Conservation (phyloP, 257 asterid species). For the Solanum acaule region DNA sequence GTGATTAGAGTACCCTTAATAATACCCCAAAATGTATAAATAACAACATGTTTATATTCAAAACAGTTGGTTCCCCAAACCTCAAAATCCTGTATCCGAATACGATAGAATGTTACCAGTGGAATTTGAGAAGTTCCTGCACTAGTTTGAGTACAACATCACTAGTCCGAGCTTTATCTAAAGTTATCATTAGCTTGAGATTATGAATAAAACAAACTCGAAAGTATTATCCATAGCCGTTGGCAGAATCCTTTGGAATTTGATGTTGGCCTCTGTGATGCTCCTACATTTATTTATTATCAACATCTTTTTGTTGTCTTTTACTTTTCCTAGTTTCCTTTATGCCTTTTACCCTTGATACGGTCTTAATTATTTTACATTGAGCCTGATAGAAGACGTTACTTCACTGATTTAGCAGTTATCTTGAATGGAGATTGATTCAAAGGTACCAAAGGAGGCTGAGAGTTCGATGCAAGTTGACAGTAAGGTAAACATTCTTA, state of each 20-base stretch:
- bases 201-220: neutral
- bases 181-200: neutral
- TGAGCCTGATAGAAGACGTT: neutral
- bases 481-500: conserved; percentile 1
- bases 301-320: neutral
- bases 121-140: neutral
- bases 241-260: neutral
- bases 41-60: neutral
- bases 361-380: neutral
- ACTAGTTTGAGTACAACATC: neutral
- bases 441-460: conserved; percentile 1
- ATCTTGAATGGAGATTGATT: conserved; percentile 2
- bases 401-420: neutral
- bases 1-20: neutral
- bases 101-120: neutral
- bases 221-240: neutral
- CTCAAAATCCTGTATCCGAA: neutral
- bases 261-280: neutral
- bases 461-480: neutral
- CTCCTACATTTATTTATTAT: neutral
- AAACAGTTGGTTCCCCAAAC: neutral
- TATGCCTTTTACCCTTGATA: neutral
- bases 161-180: neutral
- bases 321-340: neutral
- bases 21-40: neutral